Base-by-base conservation (phyloP, 2,329 filamentous ascomycete species). In the Sarocladium brachiariae region DNA sequence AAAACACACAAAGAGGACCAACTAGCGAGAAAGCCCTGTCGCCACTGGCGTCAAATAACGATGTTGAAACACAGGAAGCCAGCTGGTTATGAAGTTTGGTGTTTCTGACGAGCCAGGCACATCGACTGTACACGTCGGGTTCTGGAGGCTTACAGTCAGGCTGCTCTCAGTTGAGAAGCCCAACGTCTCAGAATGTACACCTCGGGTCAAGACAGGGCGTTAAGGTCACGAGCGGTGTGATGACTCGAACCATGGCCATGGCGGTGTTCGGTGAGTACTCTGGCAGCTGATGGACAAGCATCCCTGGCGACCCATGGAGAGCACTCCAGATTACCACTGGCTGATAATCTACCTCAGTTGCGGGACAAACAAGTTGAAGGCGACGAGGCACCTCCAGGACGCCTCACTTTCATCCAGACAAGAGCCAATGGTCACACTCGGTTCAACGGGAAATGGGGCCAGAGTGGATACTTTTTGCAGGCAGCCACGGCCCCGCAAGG, bases 401-500 rank as follows among this genome's bases (percentile, higher is more conserved):
- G 43, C 43, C 43, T 47, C 43, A 47, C 43, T 47, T 47, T 21
- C n/a, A 16, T 10, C 6, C 5, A 19, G 43, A n/a, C 3, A 33
- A 14, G 4, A 33, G 14, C 43, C 43, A 47, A 33, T 47, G 25
- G 14, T 13, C 4, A 21, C 4, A 16, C 11, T 6, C 3, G 10
- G 11, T 21, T 6, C 3, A 9, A 19, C 43, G 43, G 43, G 25
- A 47, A 47, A 25, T 47, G 43, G 43, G n/a, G 21, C 10, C n/a
- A 19, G 9, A 47, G 25, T 16, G 24, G 43, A 16, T 3, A 3
- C 11, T n/a, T 23, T 18, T 25, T 18, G 24, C n/a, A 47, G 43
- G 43, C 43, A 47, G 21, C 43, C 7, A 16, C 43, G 43, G 43
- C 43, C 39, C 43, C 43, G 43, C 43, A 47, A 47, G 43, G 43